A percentile compares a stretch with the other conserved stretches of the same genome.
phyloP scores from a whole-genome alignment of 2,329 filamentous ascomycete genomes.

The Fusarium sp. region DNA sequence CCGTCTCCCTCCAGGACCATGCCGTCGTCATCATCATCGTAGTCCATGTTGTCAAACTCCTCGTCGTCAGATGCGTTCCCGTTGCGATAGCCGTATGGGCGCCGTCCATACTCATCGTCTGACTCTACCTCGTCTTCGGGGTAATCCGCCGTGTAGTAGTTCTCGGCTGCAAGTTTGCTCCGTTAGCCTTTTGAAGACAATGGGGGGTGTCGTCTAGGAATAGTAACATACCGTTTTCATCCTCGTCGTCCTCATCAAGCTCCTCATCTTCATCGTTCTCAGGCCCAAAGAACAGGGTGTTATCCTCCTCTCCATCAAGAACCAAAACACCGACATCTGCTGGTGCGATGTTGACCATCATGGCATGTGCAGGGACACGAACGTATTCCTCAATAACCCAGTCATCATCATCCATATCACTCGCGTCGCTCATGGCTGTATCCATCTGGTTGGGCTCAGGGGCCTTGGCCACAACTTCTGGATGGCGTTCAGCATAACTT shows the following conservation, averaged over 20 bases:
- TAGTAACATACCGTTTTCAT: constrained; percentile 69
- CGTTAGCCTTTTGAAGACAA: constrained; percentile 25
- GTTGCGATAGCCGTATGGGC: constrained; percentile 67
- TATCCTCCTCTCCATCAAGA: constrained; percentile 69
- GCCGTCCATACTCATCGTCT: constrained; percentile 66
- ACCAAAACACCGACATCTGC: constrained; percentile 68
- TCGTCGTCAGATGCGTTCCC: constrained; percentile 67
- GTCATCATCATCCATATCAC: constrained; percentile 62
- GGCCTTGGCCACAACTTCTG: constrained; percentile 47
- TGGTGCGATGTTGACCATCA: constrained; percentile 60
- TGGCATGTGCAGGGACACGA: constrained; percentile 66
- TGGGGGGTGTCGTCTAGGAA: constrained; percentile 1
- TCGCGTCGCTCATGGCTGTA: constrained; percentile 54
- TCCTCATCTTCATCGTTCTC: constrained; percentile 73
- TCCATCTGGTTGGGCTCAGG: constrained; percentile 45
- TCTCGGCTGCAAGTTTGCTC: constrained; percentile 67
- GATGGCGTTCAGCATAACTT: constrained; percentile 68
- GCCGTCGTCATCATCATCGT: constrained; percentile 53
- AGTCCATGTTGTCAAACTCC: constrained; percentile 60
- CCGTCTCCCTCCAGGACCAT: constrained; percentile 51
- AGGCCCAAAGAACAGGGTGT: constrained; percentile 69
- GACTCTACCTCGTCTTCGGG: constrained; percentile 82
- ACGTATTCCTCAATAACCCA: constrained; percentile 76
- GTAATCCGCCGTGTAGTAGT: constrained; percentile 84
- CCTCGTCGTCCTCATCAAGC: constrained; percentile 69